phyloP scores from a whole-genome alignment of 129 eudicot genomes.

The Flaveria sonorensis region DNA sequence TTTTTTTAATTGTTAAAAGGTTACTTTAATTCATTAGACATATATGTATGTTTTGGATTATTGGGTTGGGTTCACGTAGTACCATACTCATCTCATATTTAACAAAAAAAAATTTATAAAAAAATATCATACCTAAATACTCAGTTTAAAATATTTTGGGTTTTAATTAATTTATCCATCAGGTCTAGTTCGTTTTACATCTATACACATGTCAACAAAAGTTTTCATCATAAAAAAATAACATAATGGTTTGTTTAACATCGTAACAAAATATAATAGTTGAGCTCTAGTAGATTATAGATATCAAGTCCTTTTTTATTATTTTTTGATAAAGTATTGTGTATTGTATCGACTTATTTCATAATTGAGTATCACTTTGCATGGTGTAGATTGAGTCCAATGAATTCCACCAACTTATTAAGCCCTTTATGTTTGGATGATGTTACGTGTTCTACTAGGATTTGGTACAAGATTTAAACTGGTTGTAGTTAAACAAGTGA shows the following conservation, averaged over 20 bases:
- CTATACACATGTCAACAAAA: not conserved
- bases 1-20: too few relatives aligned
- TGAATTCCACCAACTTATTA: constrained; percentile 31
- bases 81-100: too few relatives aligned
- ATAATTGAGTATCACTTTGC: constrained; percentile 17
- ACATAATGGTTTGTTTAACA: not conserved
- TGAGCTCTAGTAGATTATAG: not conserved
- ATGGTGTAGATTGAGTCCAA: constrained; percentile 29
- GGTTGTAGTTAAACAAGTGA: too few relatives aligned
- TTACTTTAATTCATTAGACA: too few relatives aligned
- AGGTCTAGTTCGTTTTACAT: too few relatives aligned
- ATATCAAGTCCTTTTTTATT: not conserved
- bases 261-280: not conserved
- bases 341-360: not conserved
- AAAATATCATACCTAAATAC: too few relatives aligned
- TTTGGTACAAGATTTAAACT: too few relatives aligned
- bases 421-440: not conserved
- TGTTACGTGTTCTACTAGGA: not conserved
- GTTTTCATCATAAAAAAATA: not conserved
- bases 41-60: too few relatives aligned
- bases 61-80: too few relatives aligned
- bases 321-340: not conserved
- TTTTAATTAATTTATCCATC: too few relatives aligned
- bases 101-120: too few relatives aligned
- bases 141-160: too few relatives aligned